Evolutionary conservation across 257 asterid genomes (phyloP).

Genomic region (Nicotiana obtusifolia): DNA sequence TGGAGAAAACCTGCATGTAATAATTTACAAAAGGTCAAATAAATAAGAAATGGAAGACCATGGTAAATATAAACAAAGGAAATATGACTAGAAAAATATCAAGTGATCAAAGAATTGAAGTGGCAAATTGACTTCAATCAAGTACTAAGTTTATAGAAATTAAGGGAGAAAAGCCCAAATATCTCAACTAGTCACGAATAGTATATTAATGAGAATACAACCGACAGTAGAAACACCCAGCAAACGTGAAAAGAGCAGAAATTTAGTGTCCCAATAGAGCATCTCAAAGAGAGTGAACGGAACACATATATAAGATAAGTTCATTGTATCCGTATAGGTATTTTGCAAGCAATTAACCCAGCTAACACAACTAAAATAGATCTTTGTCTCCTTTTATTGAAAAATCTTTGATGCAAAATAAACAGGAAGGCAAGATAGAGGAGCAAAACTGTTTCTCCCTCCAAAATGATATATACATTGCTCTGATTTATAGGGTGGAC

Average conservation of each 20-base stretch:
- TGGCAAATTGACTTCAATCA: background rate
- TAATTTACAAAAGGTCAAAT: conserved; percentile 1
- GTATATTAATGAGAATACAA: background rate
- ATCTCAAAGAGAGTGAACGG: background rate
- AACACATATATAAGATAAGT: background rate
- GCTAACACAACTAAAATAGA: background rate
- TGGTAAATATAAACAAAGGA: background rate
- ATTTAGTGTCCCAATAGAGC: background rate
- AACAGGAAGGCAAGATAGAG: background rate
- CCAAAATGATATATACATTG: background rate
- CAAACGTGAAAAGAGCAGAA: background rate
- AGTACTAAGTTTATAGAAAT: no score
- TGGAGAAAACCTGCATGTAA: conserved; percentile 63
- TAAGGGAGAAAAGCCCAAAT: no score
- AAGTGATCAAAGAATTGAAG: background rate
- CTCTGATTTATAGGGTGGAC: background rate
- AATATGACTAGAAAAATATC: background rate
- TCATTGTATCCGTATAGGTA: background rate
- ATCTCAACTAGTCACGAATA: background rate
- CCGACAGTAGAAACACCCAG: background rate
- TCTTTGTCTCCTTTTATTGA: background rate
- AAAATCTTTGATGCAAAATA: background rate
- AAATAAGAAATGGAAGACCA: background rate
- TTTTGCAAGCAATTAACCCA: background rate
- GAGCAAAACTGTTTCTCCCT: background rate